Conservation (phyloP, 2,329 filamentous ascomycete genomes). For the Diaporthe aspalathi region DNA sequence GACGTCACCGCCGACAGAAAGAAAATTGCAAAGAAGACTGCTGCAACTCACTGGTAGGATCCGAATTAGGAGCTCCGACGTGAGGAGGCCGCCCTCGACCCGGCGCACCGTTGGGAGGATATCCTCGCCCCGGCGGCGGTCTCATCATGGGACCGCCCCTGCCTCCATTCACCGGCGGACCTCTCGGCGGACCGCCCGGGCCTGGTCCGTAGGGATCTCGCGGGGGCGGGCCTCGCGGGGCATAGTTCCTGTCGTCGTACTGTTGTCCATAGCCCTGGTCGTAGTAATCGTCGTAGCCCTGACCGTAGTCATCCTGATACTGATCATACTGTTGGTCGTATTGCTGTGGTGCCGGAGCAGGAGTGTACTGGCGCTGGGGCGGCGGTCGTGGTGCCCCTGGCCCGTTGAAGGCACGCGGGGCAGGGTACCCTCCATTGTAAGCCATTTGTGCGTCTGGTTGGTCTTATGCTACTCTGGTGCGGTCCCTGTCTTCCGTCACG, state of each 20-base stretch:
- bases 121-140: slow-evolving; percentile 52
- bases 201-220: slow-evolving; percentile 59
- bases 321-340: slow-evolving; percentile 58
- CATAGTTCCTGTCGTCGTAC: slow-evolving; percentile 60
- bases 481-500: slow-evolving; percentile 5
- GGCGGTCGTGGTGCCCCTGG: slow-evolving; percentile 56
- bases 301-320: slow-evolving; percentile 59
- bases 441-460: slow-evolving; percentile 54
- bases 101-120: slow-evolving; percentile 48
- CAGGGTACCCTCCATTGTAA: slow-evolving; percentile 61
- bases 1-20: slow-evolving; percentile 33
- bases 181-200: slow-evolving; percentile 54
- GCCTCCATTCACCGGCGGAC: slow-evolving; percentile 55
- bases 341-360: slow-evolving; percentile 48
- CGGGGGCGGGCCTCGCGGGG: slow-evolving; percentile 54
- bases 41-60: slow-evolving; percentile 54
- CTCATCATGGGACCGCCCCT: slow-evolving; percentile 60
- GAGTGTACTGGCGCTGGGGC: slow-evolving; percentile 52
- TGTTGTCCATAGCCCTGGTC: slow-evolving; percentile 51
- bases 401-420: slow-evolving; percentile 60
- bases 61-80: slow-evolving; percentile 52
- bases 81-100: slow-evolving; percentile 54
- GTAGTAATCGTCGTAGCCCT: slow-evolving; percentile 59
- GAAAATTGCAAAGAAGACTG: slow-evolving; percentile 26
- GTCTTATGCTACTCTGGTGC: slow-evolving; percentile 20